Evolutionary conservation across 306 rosid genomes (phyloP), one percentile per base, ranked within the genome.

Genomic region (Hippophae tibetana): DNA sequence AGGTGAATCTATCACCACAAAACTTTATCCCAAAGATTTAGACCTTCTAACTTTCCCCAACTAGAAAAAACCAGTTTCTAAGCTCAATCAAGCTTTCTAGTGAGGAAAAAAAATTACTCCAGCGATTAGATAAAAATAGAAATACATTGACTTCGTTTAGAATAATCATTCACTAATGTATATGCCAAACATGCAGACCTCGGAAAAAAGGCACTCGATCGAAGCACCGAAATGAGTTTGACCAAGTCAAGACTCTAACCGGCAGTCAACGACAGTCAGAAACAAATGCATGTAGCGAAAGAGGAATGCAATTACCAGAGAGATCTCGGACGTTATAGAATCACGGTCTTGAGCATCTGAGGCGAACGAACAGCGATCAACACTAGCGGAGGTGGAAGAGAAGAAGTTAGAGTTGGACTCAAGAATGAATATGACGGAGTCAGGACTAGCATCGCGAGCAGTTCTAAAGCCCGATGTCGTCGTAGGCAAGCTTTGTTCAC

Each of bases 371-470:
- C 96, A 85, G 18, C 95, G 96, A 54, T 87, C 98, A 5, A 85
- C 98, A 69, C 95, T 83, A 5, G 93, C 96, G 5, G 95, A 92
- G 49, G 95, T 86, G 25, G 98, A 87, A 27, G 98, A 92, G 76
- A 88, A 87, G 71, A 92, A 77, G 57, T 84, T 86, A 64, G 87
- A 73, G 82, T 82, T 92, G 12, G 98, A 92, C 69, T 87, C 96
- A 54, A 85, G 86, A 2, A 87, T 77, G 81, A 79, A 79, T 66
- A 87, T 92, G 52, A 85, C 95, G 11, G 98, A 92, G 74, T 87
- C 98, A 4, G 98, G 96, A 52, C 98, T 92, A 9, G 87, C 69
- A 52, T 87, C 95, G 27, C 90, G 82, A 31, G 38, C 23, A 47
- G 71, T 71, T 50, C 83, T 61, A 18, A 77, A 61, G 9, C 67